Evolutionary conservation across 2,329 filamentous ascomycete genomes (phyloP), one percentile per base, ranked within the genome.

Genomic region (Lojkania enalia): DNA sequence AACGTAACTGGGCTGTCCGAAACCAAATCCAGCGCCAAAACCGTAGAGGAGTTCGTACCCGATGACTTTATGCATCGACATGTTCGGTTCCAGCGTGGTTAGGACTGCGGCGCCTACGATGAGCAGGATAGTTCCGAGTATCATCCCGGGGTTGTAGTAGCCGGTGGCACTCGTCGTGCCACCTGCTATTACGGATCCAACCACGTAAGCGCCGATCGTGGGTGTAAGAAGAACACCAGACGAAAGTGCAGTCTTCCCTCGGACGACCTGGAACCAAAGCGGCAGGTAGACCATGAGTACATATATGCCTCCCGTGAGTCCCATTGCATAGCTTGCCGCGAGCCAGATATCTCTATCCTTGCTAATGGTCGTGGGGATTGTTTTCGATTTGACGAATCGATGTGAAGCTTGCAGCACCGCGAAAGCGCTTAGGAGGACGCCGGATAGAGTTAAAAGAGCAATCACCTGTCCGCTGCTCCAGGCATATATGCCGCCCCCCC

Each of bases 11-110:
- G 39, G 20, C 30, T 40, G 30, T n/a, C 25, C 20, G 29, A 43
- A 43, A 15, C 32, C 32, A 29, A 69, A 54, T 35, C 47, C 52
- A 4, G 63, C 39, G 6, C 74, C 74, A 20, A 69, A 53, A 2
- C 75, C 75, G 4, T 63, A 25, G 0, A 77, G 42, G 14, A 71
- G 62, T 42, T 77, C 73, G 51, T 71, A 77, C 9, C 74, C 75
- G 19, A 75, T 71, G 72, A 72, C 75, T 23, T 65, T 55, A 1
- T 49, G 57, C 1, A 57, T 54, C 0, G 61, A 46, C 4, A 71
- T 72, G 27, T 54, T 44, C 2, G 69, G 51, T 11, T 61, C 52
- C 4, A 73, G 57, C 0, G 69, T 75, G n/a, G 67, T 71, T 12
- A 76, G 48, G 4, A 77, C 59, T 2, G 74, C 75, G n/a, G 58